Evolutionary conservation across 2,329 filamentous ascomycete genomes (phyloP), one percentile per base, ranked within the genome.

Genomic region (Fusarium albosuccineum): DNA sequence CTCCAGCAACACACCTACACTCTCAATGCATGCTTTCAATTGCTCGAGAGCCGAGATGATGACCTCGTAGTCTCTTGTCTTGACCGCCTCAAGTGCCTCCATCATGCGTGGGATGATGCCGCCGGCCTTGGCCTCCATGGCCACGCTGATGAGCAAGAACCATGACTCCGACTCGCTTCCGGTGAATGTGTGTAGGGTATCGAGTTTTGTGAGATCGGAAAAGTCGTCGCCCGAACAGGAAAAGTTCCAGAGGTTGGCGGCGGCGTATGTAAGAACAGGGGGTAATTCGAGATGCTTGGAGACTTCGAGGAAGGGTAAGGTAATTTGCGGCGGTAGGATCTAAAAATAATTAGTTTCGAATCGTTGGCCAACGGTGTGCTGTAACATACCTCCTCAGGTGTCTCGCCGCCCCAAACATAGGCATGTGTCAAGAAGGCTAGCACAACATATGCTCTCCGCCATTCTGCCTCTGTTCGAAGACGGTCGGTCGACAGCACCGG

Each of bases 101-200:
- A 97, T 82, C 89, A 97, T 94, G 57, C 90, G 78, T 0, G 92
- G 91, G 60, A 97, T 89, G 34, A 93, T 87, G 0, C 86, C 83
- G 0, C 90, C 94, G 0, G 91, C 93, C 46, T 89, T 86, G 34
- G 93, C 91, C 80, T 98, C 95, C 76, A 97, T 97, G 16, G 94
- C 94, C 1, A 96, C 91, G 1, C 93, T 97, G 63, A 97, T 86
- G 37, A 96, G 84, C 71, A 94, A 94, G 80, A 98, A 98, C 95
- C 95, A 97, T 71, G 94, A 93, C 79, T 98, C 95, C 70, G 97
- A 94, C 51, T 91, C 81, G 8, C 93, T 96, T 27, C 93, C 94
- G 5, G 94, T 97, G 73, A 97, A 96, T 11, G 94, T 97, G 74
- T 91, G 86, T 9, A 94, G 84, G 0, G 90, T 91, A 17, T 86